Evolutionary conservation across 306 rosid genomes (phyloP).

Genomic region (Begonia loranthoides): DNA sequence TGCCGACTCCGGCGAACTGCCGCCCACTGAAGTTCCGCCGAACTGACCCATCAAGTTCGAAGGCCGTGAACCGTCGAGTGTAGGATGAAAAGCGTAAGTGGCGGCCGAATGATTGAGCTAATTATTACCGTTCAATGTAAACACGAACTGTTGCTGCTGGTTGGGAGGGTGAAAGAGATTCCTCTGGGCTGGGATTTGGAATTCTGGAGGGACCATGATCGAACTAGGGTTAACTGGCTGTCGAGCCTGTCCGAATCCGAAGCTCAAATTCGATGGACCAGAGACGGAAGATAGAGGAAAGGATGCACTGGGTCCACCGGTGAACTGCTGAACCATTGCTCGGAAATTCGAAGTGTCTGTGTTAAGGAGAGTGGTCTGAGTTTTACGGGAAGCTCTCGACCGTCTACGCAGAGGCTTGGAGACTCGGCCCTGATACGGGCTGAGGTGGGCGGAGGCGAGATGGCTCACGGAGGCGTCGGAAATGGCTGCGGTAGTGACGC

Average conservation of each 20-base stretch:
- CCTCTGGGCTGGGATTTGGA: no score
- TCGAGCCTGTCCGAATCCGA: slow-evolving; percentile 27
- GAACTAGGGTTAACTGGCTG: no score
- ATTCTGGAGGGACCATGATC: no score
- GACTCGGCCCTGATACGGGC: slow-evolving; percentile 50
- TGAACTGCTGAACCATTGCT: slow-evolving; percentile 93
- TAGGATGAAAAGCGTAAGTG: slow-evolving; percentile 23
- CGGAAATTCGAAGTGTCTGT: slow-evolving; percentile 75
- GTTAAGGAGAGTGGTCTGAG: slow-evolving; percentile 73
- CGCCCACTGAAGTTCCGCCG: slow-evolving; percentile 23
- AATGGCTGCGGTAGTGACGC: slow-evolving; percentile 22
- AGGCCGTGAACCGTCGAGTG: slow-evolving; percentile 20
- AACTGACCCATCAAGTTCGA: slow-evolving; percentile 4
- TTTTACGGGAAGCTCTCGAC: slow-evolving; percentile 58
- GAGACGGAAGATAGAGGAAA: slow-evolving; percentile 15
- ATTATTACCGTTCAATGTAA: slow-evolving; percentile 7
- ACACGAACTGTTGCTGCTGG: slow-evolving; percentile 18
- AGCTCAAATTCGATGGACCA: slow-evolving; percentile 16
- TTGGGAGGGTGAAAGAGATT: slow-evolving; percentile 10
- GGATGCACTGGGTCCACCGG: slow-evolving; percentile 61
- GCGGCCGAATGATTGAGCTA: slow-evolving; percentile 2
- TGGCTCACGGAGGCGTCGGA: neutral
- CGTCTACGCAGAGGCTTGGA: slow-evolving; percentile 46
- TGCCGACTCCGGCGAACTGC: neutral
- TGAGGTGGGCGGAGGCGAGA: slow-evolving; percentile 16